These are phyloP conservation scores for Helicostylum pulchrum DNA, from an alignment of 192 early-diverging fungal species.

Conservation along the genomic window DNA sequence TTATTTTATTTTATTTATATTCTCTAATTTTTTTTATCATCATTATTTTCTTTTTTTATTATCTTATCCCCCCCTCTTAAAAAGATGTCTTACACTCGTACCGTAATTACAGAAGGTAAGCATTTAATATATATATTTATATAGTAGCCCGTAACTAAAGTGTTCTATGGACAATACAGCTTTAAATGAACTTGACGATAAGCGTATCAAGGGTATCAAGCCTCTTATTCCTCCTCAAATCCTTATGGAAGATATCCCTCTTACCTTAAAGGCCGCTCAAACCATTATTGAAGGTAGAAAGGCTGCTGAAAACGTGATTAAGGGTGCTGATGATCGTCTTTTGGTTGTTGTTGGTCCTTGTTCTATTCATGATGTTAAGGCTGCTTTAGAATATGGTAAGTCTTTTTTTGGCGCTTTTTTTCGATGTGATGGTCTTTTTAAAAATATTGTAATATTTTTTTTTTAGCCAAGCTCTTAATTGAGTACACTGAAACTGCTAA, in stretches of 20 bases:
- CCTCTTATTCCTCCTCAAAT: slow-evolving; percentile 87
- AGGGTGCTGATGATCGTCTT: slow-evolving; percentile 71
- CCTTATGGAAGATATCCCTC: slow-evolving; percentile 85
- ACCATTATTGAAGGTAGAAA: slow-evolving; percentile 71
- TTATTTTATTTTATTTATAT: too few relatives aligned
- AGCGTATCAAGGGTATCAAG: slow-evolving; percentile 79
- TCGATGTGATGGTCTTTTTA: neutral
- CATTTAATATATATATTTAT: neutral
- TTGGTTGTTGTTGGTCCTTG: slow-evolving; percentile 86
- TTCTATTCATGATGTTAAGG: slow-evolving; percentile 78
- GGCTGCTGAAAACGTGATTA: slow-evolving; percentile 61
- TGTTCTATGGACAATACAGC: slow-evolving; percentile 36
- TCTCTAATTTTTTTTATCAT: neutral
- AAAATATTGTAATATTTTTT: too few relatives aligned
- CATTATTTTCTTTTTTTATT: neutral
- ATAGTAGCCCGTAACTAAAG: neutral
- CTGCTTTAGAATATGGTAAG: slow-evolving; percentile 75
- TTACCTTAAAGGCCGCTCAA: slow-evolving; percentile 69
- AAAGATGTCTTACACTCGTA: slow-evolving; percentile 9
- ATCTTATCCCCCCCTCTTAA: neutral
- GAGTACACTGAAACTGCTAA: slow-evolving; percentile 5
- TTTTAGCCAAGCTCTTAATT: slow-evolving; percentile 4
- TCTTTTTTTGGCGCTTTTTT: neutral
- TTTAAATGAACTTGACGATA: slow-evolving; percentile 92
- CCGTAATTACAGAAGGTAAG: slow-evolving; percentile 12